Evolutionary conservation across 2,329 filamentous ascomycete genomes (phyloP).

Genomic region (Fusarium falciforme): DNA sequence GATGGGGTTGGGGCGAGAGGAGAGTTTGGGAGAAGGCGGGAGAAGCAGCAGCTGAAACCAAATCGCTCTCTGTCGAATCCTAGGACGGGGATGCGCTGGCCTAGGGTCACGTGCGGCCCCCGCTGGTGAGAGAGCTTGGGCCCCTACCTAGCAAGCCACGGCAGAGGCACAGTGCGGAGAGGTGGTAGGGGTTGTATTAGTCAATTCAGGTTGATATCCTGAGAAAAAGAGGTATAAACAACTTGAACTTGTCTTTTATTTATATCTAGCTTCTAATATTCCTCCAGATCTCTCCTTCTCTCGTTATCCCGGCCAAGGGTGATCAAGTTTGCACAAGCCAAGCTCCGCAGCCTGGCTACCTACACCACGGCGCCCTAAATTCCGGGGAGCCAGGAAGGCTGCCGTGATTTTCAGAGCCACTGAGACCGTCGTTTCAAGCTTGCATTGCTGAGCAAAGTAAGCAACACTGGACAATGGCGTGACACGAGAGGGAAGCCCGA

Average conservation of each 20-base stretch:
- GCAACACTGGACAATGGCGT: neutral
- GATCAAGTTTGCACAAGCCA: neutral
- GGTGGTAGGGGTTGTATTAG: neutral
- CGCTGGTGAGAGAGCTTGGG: neutral
- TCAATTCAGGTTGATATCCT: neutral
- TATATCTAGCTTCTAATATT: neutral
- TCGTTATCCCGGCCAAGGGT: neutral
- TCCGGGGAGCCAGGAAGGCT: neutral
- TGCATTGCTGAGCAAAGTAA: neutral
- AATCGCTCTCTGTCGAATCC: slow-evolving; percentile 14
- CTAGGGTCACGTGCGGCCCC: slow-evolving; percentile 23
- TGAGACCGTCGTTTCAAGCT: neutral
- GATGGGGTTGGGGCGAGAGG: slow-evolving; percentile 18
- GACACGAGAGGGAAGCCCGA: neutral
- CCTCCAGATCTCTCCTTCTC: neutral
- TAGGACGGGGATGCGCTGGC: slow-evolving; percentile 3
- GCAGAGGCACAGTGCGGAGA: neutral
- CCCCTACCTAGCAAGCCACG: neutral
- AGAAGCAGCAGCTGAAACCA: slow-evolving; percentile 37
- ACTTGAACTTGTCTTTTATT: neutral
- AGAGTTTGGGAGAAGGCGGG: slow-evolving; percentile 42
- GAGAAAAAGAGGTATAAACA: neutral
- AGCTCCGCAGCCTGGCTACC: neutral
- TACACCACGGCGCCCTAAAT: neutral
- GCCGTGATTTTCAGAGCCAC: neutral